Conservation (phyloP, 2,329 filamentous ascomycete species). For the Verticillium longisporum region DNA sequence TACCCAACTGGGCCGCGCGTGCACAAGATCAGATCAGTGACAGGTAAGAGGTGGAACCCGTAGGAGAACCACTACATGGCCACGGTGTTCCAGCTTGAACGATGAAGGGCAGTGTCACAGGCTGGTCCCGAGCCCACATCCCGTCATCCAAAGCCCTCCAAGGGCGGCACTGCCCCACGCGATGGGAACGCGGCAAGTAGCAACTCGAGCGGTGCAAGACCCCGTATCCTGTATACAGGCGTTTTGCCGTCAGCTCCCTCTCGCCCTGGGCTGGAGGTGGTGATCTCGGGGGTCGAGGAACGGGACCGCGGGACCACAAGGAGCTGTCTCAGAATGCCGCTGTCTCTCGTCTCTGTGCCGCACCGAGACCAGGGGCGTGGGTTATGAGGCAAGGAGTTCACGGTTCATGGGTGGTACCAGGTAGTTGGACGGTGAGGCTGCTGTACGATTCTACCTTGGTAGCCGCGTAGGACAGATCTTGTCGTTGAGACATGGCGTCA, state of each 20-base stretch:
- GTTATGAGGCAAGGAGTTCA: not conserved
- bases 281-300: not conserved
- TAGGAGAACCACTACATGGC: not conserved
- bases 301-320: not conserved
- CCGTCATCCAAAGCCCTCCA: not conserved
- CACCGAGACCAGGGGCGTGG: not conserved
- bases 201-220: not conserved
- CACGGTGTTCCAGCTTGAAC: not conserved
- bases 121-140: not conserved
- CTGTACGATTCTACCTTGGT: not conserved
- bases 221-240: not conserved
- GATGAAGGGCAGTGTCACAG: not conserved
- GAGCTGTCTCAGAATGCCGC: not conserved
- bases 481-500: not conserved
- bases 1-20: not conserved
- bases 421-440: not conserved
- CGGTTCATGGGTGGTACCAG: not conserved
- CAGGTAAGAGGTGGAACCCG: not conserved
- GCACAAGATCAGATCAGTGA: not conserved
- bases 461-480: not conserved
- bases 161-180: not conserved
- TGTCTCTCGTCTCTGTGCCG: not conserved
- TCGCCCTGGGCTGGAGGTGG: not conserved
- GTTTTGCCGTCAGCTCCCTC: not conserved
- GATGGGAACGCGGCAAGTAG: not conserved